Evolutionary conservation across 1,284 basidiomycete species (phyloP), one percentile per base, ranked within the genome.

Genomic region (Malassezia restricta): DNA sequence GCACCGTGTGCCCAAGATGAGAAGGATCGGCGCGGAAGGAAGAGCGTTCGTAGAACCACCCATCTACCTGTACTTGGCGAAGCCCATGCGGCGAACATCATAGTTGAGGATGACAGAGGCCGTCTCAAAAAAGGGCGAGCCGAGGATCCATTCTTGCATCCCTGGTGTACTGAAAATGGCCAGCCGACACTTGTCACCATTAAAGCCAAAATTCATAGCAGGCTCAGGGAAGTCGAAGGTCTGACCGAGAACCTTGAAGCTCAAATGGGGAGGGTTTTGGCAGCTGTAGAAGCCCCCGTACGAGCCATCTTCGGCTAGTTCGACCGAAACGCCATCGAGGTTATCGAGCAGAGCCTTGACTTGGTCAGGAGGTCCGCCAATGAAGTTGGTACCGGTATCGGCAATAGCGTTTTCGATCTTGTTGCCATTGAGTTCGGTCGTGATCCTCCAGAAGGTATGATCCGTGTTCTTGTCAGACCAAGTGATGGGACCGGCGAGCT

Each of bases 301-400:
- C n/a, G 46, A 37, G 35, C 78, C 77, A n/a, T n/a, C 20, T 9
- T 15, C 20, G 20, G 9, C 20, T 15, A 12, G 9, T 53, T 70
- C 69, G 9, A 40, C 39, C 12, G 39, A 6, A n/a, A 78, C 74
- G 49, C 78, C 78, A 14, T 74, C 69, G 49, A 82, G 68, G 4
- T 62, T 47, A n/a, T 54, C 62, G 71, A 80, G 80, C 61, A 82
- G 76, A 30, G 63, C 56, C 37, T 70, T 51, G 6, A 72, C 74
- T 47, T 71, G 62, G 35, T 44, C 47, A 3, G 67, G 64, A 14
- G 74, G 73, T 12, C 69, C 73, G 11, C 80, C 76, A 11, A 71
- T 74, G 27, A 73, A 49, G 2, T 75, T 74, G 15, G 79, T 77
- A 30, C 79, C 80, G 28, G 79, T 76, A 64, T 81, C 78, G 57